Base-by-base conservation (phyloP, 176 grass and related monocot genomes). In the Carex scoparia region DNA sequence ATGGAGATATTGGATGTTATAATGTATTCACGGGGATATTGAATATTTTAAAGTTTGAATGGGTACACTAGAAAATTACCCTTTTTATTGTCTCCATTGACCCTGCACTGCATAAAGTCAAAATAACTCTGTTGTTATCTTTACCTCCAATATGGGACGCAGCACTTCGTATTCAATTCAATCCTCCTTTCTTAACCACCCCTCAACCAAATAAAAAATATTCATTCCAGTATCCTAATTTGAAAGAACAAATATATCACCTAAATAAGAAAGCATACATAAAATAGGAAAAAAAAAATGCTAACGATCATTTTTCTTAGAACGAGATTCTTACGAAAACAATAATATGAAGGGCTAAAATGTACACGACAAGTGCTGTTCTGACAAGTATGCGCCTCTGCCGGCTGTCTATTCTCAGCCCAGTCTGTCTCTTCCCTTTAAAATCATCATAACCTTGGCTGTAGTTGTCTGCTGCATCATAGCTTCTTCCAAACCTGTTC, bases 321-420 rank as follows among this genome's bases (percentile, higher is more conserved):
- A 94, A 92, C n/a, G 92, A 94, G 62, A 98, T 89, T 87, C 91
- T 98, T 84, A 98, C 78, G 28, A 98, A 97, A 65, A 98, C 92
- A 5, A 98, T 40, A 7, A 98, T 37, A 72, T 94, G 95, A 61
- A 98, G 95, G 72, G 88, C 86, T 84, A 98, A 89, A 82, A 94
- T 88, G 65, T 94, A 98, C 72, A 97, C 60, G 83, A 97, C 84
- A 86, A 97, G 89, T 35, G 94, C 90, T 46, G 89, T 93, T 84
- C 92, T 88, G 85, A 97, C 86, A 87, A 94, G 65, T 89, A 97
- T 91, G 16, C 88, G 49, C 82, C 91, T 91, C 59, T 91, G 88
- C 48, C 83, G 87, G 82, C 84, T 87, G 84, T 97, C 92, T 42
- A 85, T 82, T 90, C 92, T 88, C 62, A 57, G 14, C 32, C 84